These are phyloP conservation scores for Zygotorulaspora sp. DNA, from an alignment of 805 yeast species.

Conservation along the genomic window DNA sequence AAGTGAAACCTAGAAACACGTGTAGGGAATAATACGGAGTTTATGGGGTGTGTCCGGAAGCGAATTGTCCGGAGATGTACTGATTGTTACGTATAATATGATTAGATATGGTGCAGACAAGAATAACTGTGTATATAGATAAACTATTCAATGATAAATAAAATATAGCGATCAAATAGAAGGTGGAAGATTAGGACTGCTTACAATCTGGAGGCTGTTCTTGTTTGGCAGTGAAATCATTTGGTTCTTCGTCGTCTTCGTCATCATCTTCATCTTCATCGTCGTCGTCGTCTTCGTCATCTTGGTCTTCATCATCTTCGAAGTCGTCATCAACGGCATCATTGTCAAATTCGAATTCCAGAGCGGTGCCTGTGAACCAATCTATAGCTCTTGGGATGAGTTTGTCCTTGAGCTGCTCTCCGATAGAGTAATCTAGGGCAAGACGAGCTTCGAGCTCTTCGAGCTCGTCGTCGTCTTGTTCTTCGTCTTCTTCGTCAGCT, in stretches of 20 bases:
- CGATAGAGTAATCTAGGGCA: slow-evolving; percentile 90
- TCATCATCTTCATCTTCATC: slow-evolving; percentile 42
- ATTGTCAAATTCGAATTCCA: slow-evolving; percentile 62
- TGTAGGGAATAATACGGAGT: too few species aligned
- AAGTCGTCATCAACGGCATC: slow-evolving; percentile 61
- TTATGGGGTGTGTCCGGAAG: too few species aligned
- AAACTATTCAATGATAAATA: too few species aligned
- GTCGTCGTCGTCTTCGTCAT: slow-evolving; percentile 62
- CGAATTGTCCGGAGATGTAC: too few species aligned
- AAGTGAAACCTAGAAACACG: too few species aligned
- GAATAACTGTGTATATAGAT: too few species aligned
- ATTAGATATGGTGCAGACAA: too few species aligned
- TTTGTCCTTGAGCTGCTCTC: slow-evolving; percentile 94
- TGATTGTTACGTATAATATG: too few species aligned
- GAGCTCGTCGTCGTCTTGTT: slow-evolving; percentile 52
- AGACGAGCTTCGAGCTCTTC: slow-evolving; percentile 77
- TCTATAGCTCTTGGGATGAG: slow-evolving; percentile 94
- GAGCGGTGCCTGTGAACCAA: slow-evolving; percentile 98
- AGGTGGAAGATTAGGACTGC: slow-evolving; percentile 43
- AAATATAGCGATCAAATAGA: background rate
- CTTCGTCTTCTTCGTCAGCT: slow-evolving; percentile 48
- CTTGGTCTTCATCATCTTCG: slow-evolving; percentile 56
- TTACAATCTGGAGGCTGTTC: slow-evolving; percentile 75
- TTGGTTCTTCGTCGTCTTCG: slow-evolving; percentile 40
- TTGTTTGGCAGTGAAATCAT: slow-evolving; percentile 42